Percentiles rank a stretch among this genome's conserved stretches.
These are phyloP conservation scores for Reutealis trisperma DNA, from an alignment of 345 rosid genomes.

Conservation along the genomic window DNA sequence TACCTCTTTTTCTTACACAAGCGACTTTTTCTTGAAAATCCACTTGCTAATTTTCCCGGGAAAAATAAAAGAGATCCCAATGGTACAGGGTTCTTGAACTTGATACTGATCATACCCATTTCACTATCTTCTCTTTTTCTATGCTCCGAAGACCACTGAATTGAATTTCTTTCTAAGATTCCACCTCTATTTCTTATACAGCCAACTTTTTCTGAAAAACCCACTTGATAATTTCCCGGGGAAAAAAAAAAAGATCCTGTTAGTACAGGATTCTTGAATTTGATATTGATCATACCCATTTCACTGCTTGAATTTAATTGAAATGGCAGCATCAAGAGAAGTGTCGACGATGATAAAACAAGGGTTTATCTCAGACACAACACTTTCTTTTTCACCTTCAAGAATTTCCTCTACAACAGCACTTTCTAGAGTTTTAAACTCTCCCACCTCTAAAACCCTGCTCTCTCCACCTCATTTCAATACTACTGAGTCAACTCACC, in stretches of 20 bases:
- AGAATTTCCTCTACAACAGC: constrained; percentile 30
- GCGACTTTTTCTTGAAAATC: constrained; percentile 3
- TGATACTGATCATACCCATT: background rate
- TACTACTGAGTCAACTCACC: constrained; percentile 22
- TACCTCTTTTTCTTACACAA: constrained; percentile 15
- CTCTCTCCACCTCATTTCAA: constrained; percentile 43
- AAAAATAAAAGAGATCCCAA: background rate
- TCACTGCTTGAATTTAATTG: background rate
- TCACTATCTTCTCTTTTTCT: background rate
- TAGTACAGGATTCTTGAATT: background rate
- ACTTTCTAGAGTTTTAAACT: constrained; percentile 25
- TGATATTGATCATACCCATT: background rate
- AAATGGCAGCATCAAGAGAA: constrained; percentile 68
- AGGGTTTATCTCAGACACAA: constrained; percentile 69
- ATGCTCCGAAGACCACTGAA: too few relatives aligned
- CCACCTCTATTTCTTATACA: constrained; percentile 20
- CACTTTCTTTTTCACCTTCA: constrained; percentile 70
- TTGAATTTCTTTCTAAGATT: constrained; percentile 40
- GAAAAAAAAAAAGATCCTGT: background rate
- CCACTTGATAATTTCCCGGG: constrained; percentile 1
- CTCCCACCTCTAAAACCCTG: constrained; percentile 40
- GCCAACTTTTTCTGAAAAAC: constrained; percentile 3
- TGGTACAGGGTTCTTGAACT: background rate
- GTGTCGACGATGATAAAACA: constrained; percentile 81
- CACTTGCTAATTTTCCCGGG: constrained; percentile 6